phyloP scores from a whole-genome alignment of 352 stramenopile species.

The Phytophthora europaea region DNA sequence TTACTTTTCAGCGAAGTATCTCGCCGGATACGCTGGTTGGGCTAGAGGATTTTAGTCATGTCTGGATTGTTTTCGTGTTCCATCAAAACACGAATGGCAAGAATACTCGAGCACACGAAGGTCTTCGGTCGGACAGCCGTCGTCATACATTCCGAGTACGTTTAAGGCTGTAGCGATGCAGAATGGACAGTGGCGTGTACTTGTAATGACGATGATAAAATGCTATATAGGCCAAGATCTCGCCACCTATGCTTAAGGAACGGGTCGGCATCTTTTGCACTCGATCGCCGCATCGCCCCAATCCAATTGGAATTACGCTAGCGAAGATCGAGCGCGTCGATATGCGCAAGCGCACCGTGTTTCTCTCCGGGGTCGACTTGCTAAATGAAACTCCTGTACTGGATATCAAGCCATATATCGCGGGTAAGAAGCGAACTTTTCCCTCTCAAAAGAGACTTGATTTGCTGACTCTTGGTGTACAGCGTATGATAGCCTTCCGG shows the following conservation, averaged over 20 bases:
- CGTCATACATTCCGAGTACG: conserved; percentile 69
- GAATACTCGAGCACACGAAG: conserved; percentile 70
- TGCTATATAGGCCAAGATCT: conserved; percentile 86
- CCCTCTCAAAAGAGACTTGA: background rate
- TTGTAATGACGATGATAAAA: background rate
- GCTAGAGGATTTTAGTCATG: conserved; percentile 83
- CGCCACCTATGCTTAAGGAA: conserved; percentile 75
- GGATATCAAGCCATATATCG: conserved; percentile 99
- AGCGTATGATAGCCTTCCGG: conserved; percentile 66
- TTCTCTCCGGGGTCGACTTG: conserved; percentile 93
- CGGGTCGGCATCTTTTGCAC: conserved; percentile 96
- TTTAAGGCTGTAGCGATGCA: background rate
- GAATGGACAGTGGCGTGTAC: background rate
- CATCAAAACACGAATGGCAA: conserved; percentile 93
- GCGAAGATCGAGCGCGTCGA: conserved; percentile 91
- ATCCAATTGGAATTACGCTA: conserved; percentile 94
- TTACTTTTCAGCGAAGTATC: conserved; percentile 85
- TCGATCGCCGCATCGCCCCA: conserved; percentile 97
- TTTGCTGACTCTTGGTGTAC: conserved; percentile 1
- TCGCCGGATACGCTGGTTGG: conserved; percentile 80
- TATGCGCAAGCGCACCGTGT: conserved; percentile 61
- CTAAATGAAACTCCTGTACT: conserved; percentile 97
- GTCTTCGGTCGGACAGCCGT: conserved; percentile 77
- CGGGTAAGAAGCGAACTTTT: conserved; percentile 46
- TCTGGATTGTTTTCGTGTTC: conserved; percentile 93